Evolutionary conservation across 495 filamentous ascomycete species (phyloP), one percentile per base, ranked within the genome.

Genomic region (Xylaria venustula): DNA sequence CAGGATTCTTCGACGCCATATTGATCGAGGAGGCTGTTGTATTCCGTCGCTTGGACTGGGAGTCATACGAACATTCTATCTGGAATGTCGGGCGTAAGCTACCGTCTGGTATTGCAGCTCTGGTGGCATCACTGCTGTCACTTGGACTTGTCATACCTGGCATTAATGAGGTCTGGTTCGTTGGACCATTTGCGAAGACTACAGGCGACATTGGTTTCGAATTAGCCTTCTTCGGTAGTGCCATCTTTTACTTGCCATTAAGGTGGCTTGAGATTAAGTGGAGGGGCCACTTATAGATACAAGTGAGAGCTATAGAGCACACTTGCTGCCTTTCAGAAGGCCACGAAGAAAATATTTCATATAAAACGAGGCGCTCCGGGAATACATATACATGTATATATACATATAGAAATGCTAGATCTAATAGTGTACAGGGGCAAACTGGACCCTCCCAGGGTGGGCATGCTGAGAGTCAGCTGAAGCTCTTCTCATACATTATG

Each of bases 191-290:
- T 51, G 80, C 78, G 0, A 64, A 72, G 68, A 70, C 63, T 9
- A 82, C 80, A 28, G 81, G 81, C 9, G 81, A 85, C 67, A 75
- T 84, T 54, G 82, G 81, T 6, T 82, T 83, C 54, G 81, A 84
- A 69, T 59, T 79, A 58, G 81, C 79, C 2, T 76, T 84, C 58
- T 74, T 75, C 1, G 69, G 83, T 45, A 78, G 77, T 48, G 73
- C 69, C 0, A 17, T 79, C 17, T 68, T 77, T 37, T 84, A 84
- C 56, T 20, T 77, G 7, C 70, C 70, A 6, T 69, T 77, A 8
- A 66, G 76, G 20, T 75, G 70, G 73, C 22, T 76, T 20, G 76
- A 79, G 64, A 75, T 77, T 28, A 68, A 65, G 51, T 60, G 46
- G 57, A 50, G 57, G 37, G 57, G 57, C 20, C 57, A 52, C 53